Conservation (phyloP, 192 early-diverging fungal species). For the Gryganskiella cystojenkinii region DNA sequence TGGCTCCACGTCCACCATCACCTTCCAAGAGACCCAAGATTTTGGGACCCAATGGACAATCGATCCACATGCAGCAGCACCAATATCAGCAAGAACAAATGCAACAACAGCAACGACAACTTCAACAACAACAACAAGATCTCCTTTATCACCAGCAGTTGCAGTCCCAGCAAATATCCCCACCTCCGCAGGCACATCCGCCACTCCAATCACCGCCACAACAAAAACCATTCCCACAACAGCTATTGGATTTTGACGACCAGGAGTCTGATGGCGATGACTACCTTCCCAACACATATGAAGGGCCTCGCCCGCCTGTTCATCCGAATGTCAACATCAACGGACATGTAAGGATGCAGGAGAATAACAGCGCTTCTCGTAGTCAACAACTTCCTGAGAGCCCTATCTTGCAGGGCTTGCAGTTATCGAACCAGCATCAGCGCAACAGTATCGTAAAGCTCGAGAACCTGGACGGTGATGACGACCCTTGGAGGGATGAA, state of each 20-base stretch:
- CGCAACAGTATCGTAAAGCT: slow-evolving; percentile 40
- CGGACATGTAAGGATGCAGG: neutral
- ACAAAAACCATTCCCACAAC: slow-evolving; percentile 27
- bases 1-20: slow-evolving; percentile 62
- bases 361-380: neutral
- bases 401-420: slow-evolving; percentile 9
- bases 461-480: slow-evolving; percentile 26
- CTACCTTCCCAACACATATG: slow-evolving; percentile 20
- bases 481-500: slow-evolving; percentile 53
- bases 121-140: slow-evolving; percentile 11
- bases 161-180: slow-evolving; percentile 8
- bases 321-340: neutral
- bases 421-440: slow-evolving; percentile 9
- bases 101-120: slow-evolving; percentile 13
- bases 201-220: no score
- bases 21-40: slow-evolving; percentile 28
- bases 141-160: slow-evolving; percentile 3
- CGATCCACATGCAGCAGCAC: slow-evolving; percentile 26
- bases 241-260: slow-evolving; percentile 39
- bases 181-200: neutral
- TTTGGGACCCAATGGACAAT: slow-evolving; percentile 41
- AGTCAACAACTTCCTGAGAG: neutral
- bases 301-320: neutral
- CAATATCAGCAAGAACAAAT: slow-evolving; percentile 36
- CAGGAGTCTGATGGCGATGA: slow-evolving; percentile 47